These are phyloP conservation scores for Aspergillus sparsus DNA, from an alignment of 495 filamentous ascomycete genomes.

Conservation along the genomic window DNA sequence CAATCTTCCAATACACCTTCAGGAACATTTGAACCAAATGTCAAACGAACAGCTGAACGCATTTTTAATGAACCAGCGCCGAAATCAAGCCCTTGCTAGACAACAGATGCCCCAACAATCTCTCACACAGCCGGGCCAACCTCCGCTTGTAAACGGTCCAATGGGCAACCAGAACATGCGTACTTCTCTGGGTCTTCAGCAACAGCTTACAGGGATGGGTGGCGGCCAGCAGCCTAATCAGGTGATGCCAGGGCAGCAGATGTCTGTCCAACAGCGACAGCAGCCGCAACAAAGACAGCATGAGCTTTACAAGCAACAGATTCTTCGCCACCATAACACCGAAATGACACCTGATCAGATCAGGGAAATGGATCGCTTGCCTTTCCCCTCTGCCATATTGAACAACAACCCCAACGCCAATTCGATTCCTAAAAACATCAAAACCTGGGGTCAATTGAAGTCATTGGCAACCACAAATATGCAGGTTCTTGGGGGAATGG, in stretches of 20 bases:
- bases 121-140: constrained; percentile 38
- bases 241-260: constrained; percentile 39
- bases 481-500: constrained; percentile 40
- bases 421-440: constrained; percentile 58
- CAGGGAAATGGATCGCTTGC: constrained; percentile 49
- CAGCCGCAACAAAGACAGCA: constrained; percentile 40
- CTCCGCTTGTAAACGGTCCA: constrained; percentile 40
- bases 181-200: constrained; percentile 37
- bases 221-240: constrained; percentile 35
- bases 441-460: constrained; percentile 75
- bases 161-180: constrained; percentile 40
- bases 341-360: constrained; percentile 48
- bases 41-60: constrained; percentile 37
- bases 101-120: constrained; percentile 27
- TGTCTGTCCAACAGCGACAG: constrained; percentile 40
- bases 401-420: constrained; percentile 35
- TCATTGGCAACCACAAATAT: constrained; percentile 56
- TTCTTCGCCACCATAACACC: constrained; percentile 43
- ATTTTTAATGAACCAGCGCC: constrained; percentile 40
- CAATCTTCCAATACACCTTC: constrained; percentile 36
- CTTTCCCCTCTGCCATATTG: constrained; percentile 44
- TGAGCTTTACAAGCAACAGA: constrained; percentile 38
- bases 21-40: constrained; percentile 40
- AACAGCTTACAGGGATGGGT: constrained; percentile 34
- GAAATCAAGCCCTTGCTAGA: constrained; percentile 29